Conservation (phyloP, 1,284 basidiomycete species). For the Trichosporon faecale region DNA sequence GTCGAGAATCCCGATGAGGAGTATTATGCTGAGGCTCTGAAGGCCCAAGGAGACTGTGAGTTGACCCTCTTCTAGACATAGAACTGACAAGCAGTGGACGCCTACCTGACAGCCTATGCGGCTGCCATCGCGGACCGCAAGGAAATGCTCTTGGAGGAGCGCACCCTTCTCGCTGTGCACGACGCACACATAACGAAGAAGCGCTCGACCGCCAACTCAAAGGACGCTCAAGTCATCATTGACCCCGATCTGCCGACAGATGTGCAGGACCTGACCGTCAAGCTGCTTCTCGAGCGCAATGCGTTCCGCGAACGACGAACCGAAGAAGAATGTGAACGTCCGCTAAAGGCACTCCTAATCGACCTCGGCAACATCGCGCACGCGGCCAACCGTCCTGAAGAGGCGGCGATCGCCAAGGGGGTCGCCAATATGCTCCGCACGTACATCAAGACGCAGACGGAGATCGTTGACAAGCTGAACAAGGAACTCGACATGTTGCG, state of each 20-base stretch:
- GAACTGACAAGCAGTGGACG: conserved; percentile 37
- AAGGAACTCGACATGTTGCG: conserved; percentile 49
- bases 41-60: conserved; percentile 47
- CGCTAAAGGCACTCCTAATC: conserved; percentile 43
- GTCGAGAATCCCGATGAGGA: conserved; percentile 46
- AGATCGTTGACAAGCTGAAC: conserved; percentile 36
- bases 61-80: not conserved
- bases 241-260: conserved; percentile 25
- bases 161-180: conserved; percentile 36
- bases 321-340: conserved; percentile 37
- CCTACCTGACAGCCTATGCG: conserved; percentile 46
- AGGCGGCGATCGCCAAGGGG: conserved; percentile 15
- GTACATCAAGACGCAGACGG: conserved; percentile 21
- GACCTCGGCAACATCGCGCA: conserved; percentile 33
- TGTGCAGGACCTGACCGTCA: conserved; percentile 30
- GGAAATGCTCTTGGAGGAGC: conserved; percentile 46
- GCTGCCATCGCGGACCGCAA: conserved; percentile 46
- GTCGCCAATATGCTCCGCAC: not conserved
- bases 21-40: conserved; percentile 45
- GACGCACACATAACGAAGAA: conserved; percentile 37
- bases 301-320: conserved; percentile 39
- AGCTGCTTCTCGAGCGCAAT: conserved; percentile 40
- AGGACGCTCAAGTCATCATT: conserved; percentile 28
- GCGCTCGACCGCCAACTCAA: conserved; percentile 35
- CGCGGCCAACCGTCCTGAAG: conserved; percentile 13